phyloP scores from a whole-genome alignment of 768 basidiomycete species.

The Grammothele lineata region DNA sequence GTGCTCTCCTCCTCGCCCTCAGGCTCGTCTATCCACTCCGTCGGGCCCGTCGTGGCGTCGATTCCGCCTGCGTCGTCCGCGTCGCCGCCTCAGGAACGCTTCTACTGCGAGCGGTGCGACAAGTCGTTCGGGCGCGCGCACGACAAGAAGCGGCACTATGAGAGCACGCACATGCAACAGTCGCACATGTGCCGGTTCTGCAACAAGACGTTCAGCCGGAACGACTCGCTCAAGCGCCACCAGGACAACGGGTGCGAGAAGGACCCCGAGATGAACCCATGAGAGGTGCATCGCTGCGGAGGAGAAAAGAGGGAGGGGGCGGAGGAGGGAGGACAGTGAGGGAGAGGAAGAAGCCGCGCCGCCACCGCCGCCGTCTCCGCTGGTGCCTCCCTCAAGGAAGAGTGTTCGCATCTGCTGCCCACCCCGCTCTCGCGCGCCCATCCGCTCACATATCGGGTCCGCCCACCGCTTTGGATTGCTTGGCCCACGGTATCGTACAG shows the following conservation, averaged over 20 bases:
- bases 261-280: slow-evolving; percentile 35
- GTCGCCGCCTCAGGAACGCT: slow-evolving; percentile 52
- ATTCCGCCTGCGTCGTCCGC: slow-evolving; percentile 21
- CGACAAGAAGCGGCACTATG: slow-evolving; percentile 78
- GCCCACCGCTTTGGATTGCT: too few relatives aligned
- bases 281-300: not conserved
- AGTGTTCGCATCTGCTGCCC: too few relatives aligned
- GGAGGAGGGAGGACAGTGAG: not conserved
- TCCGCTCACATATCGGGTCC: too few relatives aligned
- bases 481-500: too few relatives aligned
- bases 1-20: not conserved
- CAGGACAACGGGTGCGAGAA: slow-evolving; percentile 78
- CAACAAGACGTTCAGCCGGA: slow-evolving; percentile 74
- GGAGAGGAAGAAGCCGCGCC: too few relatives aligned
- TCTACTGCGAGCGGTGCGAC: slow-evolving; percentile 72
- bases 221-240: slow-evolving; percentile 78
- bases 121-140: slow-evolving; percentile 79
- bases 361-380: too few relatives aligned
- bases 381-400: too few relatives aligned
- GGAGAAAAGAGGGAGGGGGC: not conserved
- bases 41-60: slow-evolving; percentile 13
- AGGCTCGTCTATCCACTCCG: not conserved
- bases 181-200: slow-evolving; percentile 71
- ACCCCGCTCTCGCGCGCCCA: too few relatives aligned
- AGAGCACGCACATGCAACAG: slow-evolving; percentile 65